A percentile compares a stretch with the other conserved stretches of the same genome.
phyloP scores from a whole-genome alignment of 495 filamentous ascomycete genomes.

The Penicillium arizonense region DNA sequence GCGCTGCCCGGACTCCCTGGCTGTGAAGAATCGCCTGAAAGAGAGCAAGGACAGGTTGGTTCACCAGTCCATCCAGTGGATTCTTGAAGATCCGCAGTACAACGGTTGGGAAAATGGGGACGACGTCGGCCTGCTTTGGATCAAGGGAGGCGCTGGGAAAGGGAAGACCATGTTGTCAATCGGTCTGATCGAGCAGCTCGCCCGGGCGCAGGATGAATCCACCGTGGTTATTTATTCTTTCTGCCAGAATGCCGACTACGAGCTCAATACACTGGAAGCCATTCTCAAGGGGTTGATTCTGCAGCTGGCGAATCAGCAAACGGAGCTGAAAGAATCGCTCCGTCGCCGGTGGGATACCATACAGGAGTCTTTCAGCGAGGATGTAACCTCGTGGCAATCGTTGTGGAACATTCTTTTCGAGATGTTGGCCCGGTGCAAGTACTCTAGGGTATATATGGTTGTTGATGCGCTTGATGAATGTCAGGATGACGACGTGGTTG shows the following conservation, averaged over 20 bases:
- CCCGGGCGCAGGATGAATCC: neutral
- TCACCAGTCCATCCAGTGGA: conserved; percentile 35
- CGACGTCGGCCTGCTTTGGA: conserved; percentile 39
- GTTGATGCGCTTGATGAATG: conserved; percentile 21
- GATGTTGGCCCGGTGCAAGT: conserved; percentile 16
- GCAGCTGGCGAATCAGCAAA: neutral
- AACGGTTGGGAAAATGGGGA: conserved; percentile 25
- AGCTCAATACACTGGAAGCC: conserved; percentile 35
- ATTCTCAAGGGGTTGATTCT: conserved; percentile 36
- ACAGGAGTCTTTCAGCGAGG: conserved; percentile 6
- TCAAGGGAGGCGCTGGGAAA: conserved; percentile 46
- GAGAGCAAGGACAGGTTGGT: conserved; percentile 38
- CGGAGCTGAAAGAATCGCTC: conserved; percentile 24
- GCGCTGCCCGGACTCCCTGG: conserved; percentile 15
- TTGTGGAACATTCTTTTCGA: conserved; percentile 32
- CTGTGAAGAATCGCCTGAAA: conserved; percentile 39
- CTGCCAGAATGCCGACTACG: conserved; percentile 38
- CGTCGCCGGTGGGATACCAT: conserved; percentile 10
- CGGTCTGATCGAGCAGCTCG: conserved; percentile 31
- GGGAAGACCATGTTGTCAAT: conserved; percentile 50
- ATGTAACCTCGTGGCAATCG: conserved; percentile 24
- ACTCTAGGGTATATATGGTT: conserved; percentile 9
- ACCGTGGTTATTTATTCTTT: conserved; percentile 42
- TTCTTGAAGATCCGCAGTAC: conserved; percentile 35
- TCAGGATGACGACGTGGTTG: conserved; percentile 18